Evolutionary conservation across 2,329 filamentous ascomycete genomes (phyloP).

Genomic region (Purpureocillium lavendulum): DNA sequence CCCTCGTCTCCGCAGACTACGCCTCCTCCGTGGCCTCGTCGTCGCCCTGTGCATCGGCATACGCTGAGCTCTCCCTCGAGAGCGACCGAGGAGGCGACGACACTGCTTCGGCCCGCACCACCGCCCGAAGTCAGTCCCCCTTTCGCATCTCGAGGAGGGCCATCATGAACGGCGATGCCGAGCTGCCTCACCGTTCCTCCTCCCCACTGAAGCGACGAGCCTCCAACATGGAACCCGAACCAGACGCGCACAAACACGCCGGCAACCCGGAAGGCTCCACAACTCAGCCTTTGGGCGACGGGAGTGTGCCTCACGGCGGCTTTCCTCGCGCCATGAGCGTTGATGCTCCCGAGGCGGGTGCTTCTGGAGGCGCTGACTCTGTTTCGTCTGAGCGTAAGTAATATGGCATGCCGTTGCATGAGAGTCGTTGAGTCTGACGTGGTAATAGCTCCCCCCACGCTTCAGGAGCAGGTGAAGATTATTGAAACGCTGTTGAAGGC

Average conservation of each 20-base stretch:
- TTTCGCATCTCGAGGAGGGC: slow-evolving; percentile 41
- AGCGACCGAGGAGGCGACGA: slow-evolving; percentile 45
- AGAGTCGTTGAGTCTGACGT: slow-evolving; percentile 5
- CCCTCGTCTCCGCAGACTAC: slow-evolving; percentile 38
- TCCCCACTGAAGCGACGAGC: slow-evolving; percentile 57
- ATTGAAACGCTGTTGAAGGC: slow-evolving; percentile 56
- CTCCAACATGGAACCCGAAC: slow-evolving; percentile 51
- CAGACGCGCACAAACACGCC: slow-evolving; percentile 28
- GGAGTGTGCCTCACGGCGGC: slow-evolving; percentile 7
- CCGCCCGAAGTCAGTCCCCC: slow-evolving; percentile 43
- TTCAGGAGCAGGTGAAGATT: slow-evolving; percentile 58
- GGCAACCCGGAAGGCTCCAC: slow-evolving; percentile 37
- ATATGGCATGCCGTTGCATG: slow-evolving; percentile 4
- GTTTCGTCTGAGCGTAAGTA: slow-evolving; percentile 19
- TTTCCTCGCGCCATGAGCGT: slow-evolving; percentile 33
- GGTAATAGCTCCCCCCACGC: slow-evolving; percentile 23
- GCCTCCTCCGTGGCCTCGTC: slow-evolving; percentile 49
- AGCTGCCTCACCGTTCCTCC: slow-evolving; percentile 51
- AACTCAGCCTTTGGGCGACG: slow-evolving; percentile 15
- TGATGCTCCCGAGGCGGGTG: slow-evolving; percentile 23
- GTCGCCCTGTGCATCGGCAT: slow-evolving; percentile 46
- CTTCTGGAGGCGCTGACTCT: slow-evolving; percentile 6
- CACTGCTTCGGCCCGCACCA: slow-evolving; percentile 26
- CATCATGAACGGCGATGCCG: slow-evolving; percentile 52
- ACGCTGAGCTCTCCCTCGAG: slow-evolving; percentile 48